Evolutionary conservation across 2,329 filamentous ascomycete species (phyloP).

Genomic region (Ceratocystis diversiconidia): DNA sequence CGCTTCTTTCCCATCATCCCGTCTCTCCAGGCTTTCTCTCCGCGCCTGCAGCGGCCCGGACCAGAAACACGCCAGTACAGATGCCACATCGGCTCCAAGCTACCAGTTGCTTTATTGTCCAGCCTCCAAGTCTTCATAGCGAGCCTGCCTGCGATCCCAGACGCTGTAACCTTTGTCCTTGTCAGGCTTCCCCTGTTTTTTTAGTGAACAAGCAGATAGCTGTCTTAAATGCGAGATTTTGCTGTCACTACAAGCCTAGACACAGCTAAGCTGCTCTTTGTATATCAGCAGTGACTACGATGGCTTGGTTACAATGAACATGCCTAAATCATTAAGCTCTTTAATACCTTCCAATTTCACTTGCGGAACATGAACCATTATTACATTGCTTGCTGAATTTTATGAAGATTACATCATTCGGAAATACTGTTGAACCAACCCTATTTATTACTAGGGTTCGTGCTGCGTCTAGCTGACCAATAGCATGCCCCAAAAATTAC

Average conservation of each 20-base stretch:
- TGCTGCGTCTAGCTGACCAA: background rate
- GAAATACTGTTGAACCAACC: background rate
- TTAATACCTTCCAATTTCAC: background rate
- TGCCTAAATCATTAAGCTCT: background rate
- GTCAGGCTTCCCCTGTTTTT: background rate
- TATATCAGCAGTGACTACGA: background rate
- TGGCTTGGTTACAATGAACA: background rate
- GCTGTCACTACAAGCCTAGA: background rate
- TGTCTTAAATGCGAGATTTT: background rate
- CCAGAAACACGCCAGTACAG: slow-evolving; percentile 11
- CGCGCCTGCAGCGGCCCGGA: background rate
- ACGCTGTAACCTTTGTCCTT: slow-evolving; percentile 4
- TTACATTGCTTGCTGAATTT: too few species aligned
- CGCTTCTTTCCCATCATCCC: background rate
- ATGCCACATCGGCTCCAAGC: slow-evolving; percentile 11
- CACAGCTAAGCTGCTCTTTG: background rate
- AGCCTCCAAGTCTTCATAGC: background rate
- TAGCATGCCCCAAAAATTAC: background rate
- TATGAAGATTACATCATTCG: too few species aligned
- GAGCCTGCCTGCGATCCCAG: slow-evolving; percentile 14
- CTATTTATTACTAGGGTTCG: background rate
- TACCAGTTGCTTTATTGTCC: slow-evolving; percentile 13
- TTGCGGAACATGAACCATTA: background rate
- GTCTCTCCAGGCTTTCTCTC: background rate
- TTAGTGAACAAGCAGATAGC: background rate